These are phyloP conservation scores for Simplicillium sp. DNA, from an alignment of 2,329 filamentous ascomycete genomes.

Conservation along the genomic window DNA sequence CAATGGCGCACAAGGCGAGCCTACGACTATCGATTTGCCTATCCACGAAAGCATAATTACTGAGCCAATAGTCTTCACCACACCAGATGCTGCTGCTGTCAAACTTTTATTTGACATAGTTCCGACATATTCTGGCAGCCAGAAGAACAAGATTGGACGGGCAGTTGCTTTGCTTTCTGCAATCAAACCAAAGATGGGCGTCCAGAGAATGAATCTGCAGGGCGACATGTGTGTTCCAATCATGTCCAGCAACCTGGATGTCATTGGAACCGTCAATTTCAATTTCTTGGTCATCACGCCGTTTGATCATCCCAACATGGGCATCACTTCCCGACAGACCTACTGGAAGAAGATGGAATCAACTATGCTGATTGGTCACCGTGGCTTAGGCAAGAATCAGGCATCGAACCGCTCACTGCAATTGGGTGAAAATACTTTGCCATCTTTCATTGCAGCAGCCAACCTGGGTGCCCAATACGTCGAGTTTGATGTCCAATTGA, in stretches of 20 bases:
- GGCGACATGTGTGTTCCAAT: conserved; percentile 91
- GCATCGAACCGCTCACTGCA: conserved; percentile 78
- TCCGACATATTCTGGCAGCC: conserved; percentile 84
- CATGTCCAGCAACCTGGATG: conserved; percentile 71
- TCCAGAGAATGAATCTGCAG: conserved; percentile 82
- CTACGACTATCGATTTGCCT: conserved; percentile 82
- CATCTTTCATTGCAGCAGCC: conserved; percentile 91
- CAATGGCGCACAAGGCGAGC: conserved; percentile 73
- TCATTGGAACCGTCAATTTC: conserved; percentile 93
- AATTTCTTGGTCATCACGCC: conserved; percentile 94
- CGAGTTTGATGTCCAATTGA: conserved; percentile 85
- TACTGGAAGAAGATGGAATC: conserved; percentile 93
- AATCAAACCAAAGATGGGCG: conserved; percentile 72
- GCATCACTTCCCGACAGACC: conserved; percentile 78
- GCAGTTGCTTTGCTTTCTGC: conserved; percentile 82
- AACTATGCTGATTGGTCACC: conserved; percentile 69
- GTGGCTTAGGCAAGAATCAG: conserved; percentile 83
- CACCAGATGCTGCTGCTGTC: conserved; percentile 67
- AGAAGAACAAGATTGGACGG: conserved; percentile 82
- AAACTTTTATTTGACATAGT: conserved; percentile 92
- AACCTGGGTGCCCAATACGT: conserved; percentile 77
- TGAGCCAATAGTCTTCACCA: conserved; percentile 84
- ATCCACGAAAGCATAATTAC: conserved; percentile 91
- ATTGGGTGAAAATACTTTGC: conserved; percentile 90
- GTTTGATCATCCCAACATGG: conserved; percentile 90